These are phyloP conservation scores for Amphichorda felina DNA, from an alignment of 2,329 filamentous ascomycete genomes.

Conservation along the genomic window DNA sequence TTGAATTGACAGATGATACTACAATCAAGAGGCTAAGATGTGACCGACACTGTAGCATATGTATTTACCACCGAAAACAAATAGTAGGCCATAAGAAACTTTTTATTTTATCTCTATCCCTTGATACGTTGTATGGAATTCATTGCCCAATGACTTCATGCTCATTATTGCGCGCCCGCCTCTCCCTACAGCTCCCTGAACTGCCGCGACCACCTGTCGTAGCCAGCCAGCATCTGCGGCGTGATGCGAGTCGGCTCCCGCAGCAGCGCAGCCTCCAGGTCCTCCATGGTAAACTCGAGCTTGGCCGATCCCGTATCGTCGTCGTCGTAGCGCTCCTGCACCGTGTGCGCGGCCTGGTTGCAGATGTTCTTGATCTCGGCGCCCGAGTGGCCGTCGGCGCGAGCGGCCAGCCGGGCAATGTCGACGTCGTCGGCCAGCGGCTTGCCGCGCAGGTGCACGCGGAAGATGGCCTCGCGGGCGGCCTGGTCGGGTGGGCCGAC, in stretches of 20 bases:
- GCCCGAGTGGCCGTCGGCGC: conserved; percentile 70
- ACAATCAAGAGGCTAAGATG: no score
- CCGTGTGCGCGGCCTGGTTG: conserved; percentile 29
- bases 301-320: conserved; percentile 12
- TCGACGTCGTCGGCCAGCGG: conserved; percentile 53
- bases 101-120: no score
- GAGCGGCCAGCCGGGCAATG: conserved; percentile 45
- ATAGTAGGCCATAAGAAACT: no score
- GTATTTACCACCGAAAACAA: no score
- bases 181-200: conserved; percentile 5
- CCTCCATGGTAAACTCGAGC: conserved; percentile 25
- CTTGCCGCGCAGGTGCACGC: conserved; percentile 51
- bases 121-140: no score
- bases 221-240: conserved; percentile 41
- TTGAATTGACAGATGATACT: no score
- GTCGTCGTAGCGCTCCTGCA: conserved; percentile 22
- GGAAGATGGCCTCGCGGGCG: conserved; percentile 67
- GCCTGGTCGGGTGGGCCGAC: conserved; percentile 67
- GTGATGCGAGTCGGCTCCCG: conserved; percentile 47
- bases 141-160: no score
- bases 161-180: no score
- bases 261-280: conserved; percentile 30
- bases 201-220: conserved; percentile 38
- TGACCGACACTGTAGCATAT: no score
- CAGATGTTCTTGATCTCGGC: conserved; percentile 60